Conservation (phyloP, 2,329 filamentous ascomycete species). For the Cladosporium cucumerinum region DNA sequence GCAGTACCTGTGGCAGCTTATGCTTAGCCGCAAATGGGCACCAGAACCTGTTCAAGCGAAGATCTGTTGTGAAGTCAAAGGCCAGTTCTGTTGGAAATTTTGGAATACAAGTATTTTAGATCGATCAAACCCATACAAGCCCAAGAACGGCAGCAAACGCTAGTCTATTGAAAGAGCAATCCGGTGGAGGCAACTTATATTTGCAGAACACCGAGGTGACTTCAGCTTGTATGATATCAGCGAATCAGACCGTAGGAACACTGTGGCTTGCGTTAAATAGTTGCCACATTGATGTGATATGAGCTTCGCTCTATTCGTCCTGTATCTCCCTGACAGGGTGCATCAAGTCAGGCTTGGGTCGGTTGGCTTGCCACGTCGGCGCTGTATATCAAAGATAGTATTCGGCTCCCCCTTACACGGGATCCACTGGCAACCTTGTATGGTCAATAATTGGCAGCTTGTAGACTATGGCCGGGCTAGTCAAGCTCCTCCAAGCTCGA, state of each 20-base stretch:
- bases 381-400: neutral
- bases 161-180: too few species aligned
- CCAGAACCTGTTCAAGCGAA: too few species aligned
- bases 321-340: neutral
- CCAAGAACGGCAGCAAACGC: too few species aligned
- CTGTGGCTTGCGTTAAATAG: neutral
- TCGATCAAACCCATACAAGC: too few species aligned
- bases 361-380: neutral
- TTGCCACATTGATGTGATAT: neutral
- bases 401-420: neutral
- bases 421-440: neutral
- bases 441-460: neutral
- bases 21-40: too few species aligned
- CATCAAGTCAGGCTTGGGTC: neutral
- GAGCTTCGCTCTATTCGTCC: neutral
- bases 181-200: too few species aligned
- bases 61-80: too few species aligned
- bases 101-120: too few species aligned
- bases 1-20: too few species aligned
- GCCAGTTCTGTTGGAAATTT: too few species aligned
- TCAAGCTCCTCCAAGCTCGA: neutral
- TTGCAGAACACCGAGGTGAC: too few species aligned
- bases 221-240: too few species aligned
- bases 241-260: neutral
- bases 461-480: neutral